Base-by-base conservation (phyloP, 1,284 basidiomycete species). In the Marasmius oreades region DNA sequence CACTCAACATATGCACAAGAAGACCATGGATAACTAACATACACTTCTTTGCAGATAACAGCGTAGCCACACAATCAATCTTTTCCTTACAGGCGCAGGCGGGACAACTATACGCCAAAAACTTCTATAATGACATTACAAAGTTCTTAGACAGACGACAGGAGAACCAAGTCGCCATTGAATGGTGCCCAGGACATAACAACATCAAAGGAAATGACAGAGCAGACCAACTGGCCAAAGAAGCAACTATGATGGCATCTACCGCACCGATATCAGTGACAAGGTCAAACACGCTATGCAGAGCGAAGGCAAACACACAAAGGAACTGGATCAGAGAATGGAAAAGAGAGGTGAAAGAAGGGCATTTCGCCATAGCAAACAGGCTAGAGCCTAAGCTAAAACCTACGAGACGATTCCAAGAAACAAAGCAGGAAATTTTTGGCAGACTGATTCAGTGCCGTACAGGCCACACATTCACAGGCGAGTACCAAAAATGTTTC, bases 201-300 rank as follows among this genome's bases (percentile, higher is more conserved):
- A 64, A 59, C 12, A 65, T 71, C 20, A 7, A 12, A 33, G 69
- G 69, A 11, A 70, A 71, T 47, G 64, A 71, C 37, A 36, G 59
- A 2, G 70, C 67, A 10, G 70, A 72, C 57, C 33, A 61, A 31
- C 62, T 70, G 1, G 70, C 69, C 11, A 70, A 69, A 51, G 39
- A 56, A 37, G 68, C 64, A 3, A 61, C 63, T 10, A 31, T 50
- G 23, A 48, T 5, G 46, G 34, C 8, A 16, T 8, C 8, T 16
- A 36, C 8, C 28, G 26, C 11, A 7, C 18, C 42, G 7, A 43
- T 36, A 42, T 18, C 11, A 4, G 11, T 18, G 8, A 26, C 52
- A 1, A 1, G 5, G n/a, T 18, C 23, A 36, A 45, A 63, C 45
- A 59, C 64, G 10, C 44, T 61, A 5, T 45, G 62, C 1, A 48